Evolutionary conservation across 164 flowering plant species (phyloP).

Genomic region (Liquidambar formosana): DNA sequence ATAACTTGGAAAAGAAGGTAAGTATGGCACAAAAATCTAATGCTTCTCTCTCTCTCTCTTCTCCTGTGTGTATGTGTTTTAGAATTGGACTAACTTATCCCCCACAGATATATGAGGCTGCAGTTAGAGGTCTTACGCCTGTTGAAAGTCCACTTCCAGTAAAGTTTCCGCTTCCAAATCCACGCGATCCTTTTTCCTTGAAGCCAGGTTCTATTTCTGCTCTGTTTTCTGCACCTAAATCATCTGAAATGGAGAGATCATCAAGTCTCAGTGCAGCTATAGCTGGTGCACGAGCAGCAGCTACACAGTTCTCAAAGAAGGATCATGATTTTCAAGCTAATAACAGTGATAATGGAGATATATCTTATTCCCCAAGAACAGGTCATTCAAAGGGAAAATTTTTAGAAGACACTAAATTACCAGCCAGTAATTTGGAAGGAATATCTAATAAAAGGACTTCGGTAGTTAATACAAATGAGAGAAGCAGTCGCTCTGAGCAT

Average conservation of each 20-base stretch:
- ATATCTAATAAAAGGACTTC: not conserved
- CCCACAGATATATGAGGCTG: constrained; percentile 65
- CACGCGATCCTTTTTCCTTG: constrained; percentile 62
- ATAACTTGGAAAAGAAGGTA: constrained; percentile 85
- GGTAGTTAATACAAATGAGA: not conserved
- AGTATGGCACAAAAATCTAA: not conserved
- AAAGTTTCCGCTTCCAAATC: constrained; percentile 72
- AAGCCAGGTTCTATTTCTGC: constrained; percentile 69
- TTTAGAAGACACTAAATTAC: constrained; percentile 9
- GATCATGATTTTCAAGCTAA: constrained; percentile 16
- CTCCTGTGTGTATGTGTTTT: not conserved
- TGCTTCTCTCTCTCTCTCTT: not conserved
- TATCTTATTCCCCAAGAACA: constrained; percentile 16
- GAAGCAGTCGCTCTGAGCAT: not conserved
- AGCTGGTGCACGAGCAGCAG: constrained; percentile 86
- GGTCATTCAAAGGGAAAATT: constrained; percentile 9
- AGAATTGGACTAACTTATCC: constrained; percentile 2
- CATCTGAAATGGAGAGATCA: constrained; percentile 40
- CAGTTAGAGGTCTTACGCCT: constrained; percentile 65
- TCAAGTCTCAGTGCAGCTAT: constrained; percentile 63
- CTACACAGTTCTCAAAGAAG: constrained; percentile 69
- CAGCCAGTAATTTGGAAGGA: constrained; percentile 8
- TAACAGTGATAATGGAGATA: not conserved
- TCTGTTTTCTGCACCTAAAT: constrained; percentile 17
- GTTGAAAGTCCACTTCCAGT: constrained; percentile 66